Evolutionary conservation across 306 rosid species (phyloP).

Genomic region (Glycyrrhiza uralensis): DNA sequence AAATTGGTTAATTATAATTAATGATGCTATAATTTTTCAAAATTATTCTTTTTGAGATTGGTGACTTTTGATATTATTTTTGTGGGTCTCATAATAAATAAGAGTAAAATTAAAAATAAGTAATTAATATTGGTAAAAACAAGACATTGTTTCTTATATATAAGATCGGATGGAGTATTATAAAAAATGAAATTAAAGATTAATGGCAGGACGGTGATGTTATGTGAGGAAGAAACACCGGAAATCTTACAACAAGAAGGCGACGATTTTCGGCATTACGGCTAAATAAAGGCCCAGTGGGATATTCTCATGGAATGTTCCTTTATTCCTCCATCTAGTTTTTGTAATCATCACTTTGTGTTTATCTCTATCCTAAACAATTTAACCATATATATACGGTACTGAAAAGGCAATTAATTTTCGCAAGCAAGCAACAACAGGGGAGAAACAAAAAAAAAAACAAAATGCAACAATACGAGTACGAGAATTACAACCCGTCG

Average conservation of each 20-base stretch:
- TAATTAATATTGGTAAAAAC: too few relatives aligned
- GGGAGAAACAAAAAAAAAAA: neutral
- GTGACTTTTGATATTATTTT: too few relatives aligned
- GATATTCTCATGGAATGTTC: conserved; percentile 54
- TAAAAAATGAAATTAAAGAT: neutral
- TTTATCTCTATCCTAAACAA: neutral
- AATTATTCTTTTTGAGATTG: too few relatives aligned
- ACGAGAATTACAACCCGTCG: conserved; percentile 71
- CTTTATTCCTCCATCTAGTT: conserved; percentile 31
- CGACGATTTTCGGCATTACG: neutral
- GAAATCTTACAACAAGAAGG: neutral
- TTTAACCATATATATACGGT: conserved; percentile 34
- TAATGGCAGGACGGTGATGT: neutral
- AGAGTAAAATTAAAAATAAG: too few relatives aligned
- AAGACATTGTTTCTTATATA: too few relatives aligned
- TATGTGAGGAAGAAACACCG: neutral
- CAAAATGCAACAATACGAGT: conserved; percentile 36
- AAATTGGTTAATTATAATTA: too few relatives aligned
- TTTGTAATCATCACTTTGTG: conserved; percentile 17
- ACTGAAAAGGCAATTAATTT: neutral
- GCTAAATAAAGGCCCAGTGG: conserved; percentile 9
- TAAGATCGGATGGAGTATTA: too few relatives aligned
- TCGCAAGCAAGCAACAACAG: neutral
- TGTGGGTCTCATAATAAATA: too few relatives aligned
- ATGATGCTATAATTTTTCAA: too few relatives aligned